Percentiles rank a stretch among this genome's conserved stretches.
Conservation (phyloP, 1,284 basidiomycete species). For the Dichomitus squalens region DNA sequence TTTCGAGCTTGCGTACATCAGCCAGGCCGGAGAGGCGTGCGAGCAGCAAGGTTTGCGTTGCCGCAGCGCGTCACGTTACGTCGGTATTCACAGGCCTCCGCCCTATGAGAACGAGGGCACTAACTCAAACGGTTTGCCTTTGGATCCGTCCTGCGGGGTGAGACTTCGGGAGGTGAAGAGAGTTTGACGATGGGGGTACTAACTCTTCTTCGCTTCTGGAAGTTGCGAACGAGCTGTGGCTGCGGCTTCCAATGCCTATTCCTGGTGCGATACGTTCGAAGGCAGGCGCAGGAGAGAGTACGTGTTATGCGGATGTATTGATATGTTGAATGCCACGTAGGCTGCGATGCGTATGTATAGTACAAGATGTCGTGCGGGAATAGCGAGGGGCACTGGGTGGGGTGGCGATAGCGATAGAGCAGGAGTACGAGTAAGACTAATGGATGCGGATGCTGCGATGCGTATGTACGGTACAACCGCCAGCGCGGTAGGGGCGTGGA, state of each 20-base stretch:
- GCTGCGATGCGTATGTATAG: neutral
- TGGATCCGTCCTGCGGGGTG: neutral
- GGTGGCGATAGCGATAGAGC: neutral
- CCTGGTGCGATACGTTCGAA: neutral
- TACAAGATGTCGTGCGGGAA: neutral
- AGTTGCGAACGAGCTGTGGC: neutral
- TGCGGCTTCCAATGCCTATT: neutral
- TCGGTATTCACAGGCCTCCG: neutral
- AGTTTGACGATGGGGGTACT: no score
- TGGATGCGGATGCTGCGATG: neutral
- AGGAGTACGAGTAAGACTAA: neutral
- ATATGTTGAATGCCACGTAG: no score
- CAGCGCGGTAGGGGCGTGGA: neutral
- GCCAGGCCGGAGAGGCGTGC: no score
- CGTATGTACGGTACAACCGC: neutral
- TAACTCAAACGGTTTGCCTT: neutral
- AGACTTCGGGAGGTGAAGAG: neutral
- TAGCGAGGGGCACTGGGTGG: neutral
- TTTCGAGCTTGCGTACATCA: no score
- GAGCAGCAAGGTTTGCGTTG: no score
- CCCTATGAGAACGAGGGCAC: neutral
- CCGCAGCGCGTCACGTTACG: no score
- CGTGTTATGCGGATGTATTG: conserved; percentile 1
- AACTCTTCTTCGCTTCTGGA: no score
- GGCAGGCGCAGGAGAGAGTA: neutral